Evolutionary conservation across 352 stramenopile species (phyloP).

Genomic region (Hyaloperonospora brassicae): DNA sequence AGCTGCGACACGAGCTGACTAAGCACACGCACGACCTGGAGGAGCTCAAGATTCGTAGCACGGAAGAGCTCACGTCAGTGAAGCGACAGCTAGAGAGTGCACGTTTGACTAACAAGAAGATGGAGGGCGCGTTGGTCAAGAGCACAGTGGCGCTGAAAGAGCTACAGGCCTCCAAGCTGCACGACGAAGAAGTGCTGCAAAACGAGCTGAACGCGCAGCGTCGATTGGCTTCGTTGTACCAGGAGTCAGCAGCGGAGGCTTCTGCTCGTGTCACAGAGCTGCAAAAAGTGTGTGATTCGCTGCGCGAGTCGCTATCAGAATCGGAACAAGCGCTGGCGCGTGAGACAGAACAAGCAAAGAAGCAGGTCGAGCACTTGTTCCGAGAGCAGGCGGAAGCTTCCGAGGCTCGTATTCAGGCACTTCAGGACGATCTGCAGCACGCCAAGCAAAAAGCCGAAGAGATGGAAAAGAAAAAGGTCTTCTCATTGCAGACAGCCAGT

Average conservation of each 20-base stretch:
- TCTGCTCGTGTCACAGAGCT: conserved; percentile 45
- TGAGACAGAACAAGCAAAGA: conserved; percentile 60
- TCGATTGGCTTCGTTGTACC: conserved; percentile 64
- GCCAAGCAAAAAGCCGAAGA: conserved; percentile 46
- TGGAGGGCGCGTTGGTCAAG: conserved; percentile 52
- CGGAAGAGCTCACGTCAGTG: conserved; percentile 40
- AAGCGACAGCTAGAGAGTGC: conserved; percentile 54
- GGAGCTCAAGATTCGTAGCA: conserved; percentile 41
- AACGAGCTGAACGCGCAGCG: conserved; percentile 62
- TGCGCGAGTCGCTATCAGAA: conserved; percentile 50
- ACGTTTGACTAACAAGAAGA: conserved; percentile 53
- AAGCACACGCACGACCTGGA: conserved; percentile 51
- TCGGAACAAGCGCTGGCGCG: conserved; percentile 50
- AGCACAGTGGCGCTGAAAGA: conserved; percentile 67
- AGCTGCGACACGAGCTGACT: conserved; percentile 45
- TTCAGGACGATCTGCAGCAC: conserved; percentile 51
- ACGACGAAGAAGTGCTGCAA: conserved; percentile 55
- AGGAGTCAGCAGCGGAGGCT: conserved; percentile 54
- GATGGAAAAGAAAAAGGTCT: conserved; percentile 56
- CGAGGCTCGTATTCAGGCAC: conserved; percentile 42
- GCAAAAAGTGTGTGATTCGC: conserved; percentile 42
- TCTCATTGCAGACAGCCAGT: conserved; percentile 41
- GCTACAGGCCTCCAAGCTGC: conserved; percentile 45
- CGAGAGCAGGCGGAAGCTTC: conserved; percentile 51
- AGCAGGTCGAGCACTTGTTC: conserved; percentile 70